Evolutionary conservation across 495 filamentous ascomycete genomes (phyloP), one percentile per base, ranked within the genome.

Genomic region (Chaetomidium leptoderma): DNA sequence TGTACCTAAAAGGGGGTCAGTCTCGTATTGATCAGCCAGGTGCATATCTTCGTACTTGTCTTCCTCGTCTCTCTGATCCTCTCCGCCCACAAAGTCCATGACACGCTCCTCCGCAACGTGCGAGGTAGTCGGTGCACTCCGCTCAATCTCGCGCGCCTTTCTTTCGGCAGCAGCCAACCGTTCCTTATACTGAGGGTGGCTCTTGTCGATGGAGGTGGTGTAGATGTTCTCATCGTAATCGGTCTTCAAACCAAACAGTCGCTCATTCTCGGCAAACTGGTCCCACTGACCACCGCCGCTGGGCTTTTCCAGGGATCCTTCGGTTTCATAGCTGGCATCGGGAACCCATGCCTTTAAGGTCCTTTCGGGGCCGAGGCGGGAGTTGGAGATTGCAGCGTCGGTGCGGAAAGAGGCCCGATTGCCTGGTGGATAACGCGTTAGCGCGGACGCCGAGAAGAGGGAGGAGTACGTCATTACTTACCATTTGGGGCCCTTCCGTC

Each of bases 161-260:
- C 78, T 83, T 45, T 90, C 89, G 6, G 93, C 93, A 8, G 82
- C 81, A 1, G 86, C 90, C 55, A 87, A 74, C 57, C 86, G 83
- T 66, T 88, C 82, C 58, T 83, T 85, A 72, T 93, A 97, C 26
- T 82, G 72, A 2, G 93, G 91, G 68, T 92, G 83, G 30, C 73
- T 85, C 59, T 85, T 87, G 67, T 99, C 85, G 61, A 99, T 90
- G 10, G 80, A 75, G 19, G 92, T 97, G 10, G 95, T 99, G 68
- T 99, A 99, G 45, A 92, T 83, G 63, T 86, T 90, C 70, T 97
- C 95, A 62, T 97, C 86, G 68, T 96, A 97, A 61, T 87, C 87
- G 17, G 84, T 90, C 72, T 83, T 89, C 35, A 92, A 72, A 9
- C 93, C 93, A 67, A 95, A 97, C 4, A 89, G 83, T 33, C 84